Conservation (phyloP, 129 eudicot genomes). For the Erigeron canadensis region DNA sequence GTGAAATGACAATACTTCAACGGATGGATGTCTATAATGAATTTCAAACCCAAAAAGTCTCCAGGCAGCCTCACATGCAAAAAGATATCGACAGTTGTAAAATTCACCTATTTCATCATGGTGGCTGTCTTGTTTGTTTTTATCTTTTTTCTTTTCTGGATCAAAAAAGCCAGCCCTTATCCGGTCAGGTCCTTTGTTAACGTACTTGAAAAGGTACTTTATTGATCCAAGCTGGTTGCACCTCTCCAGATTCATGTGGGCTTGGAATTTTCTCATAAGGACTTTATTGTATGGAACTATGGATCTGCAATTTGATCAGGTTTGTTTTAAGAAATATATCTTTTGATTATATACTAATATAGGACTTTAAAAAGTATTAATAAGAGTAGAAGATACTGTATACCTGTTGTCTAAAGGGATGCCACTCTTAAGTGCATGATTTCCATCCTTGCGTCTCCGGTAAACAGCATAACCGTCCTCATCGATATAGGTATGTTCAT, state of each 20-base stretch:
- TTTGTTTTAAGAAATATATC: no score
- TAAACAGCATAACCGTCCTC: background rate
- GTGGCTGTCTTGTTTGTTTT: background rate
- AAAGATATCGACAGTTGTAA: background rate
- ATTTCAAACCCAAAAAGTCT: slow-evolving; percentile 3
- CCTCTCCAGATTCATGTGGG: background rate
- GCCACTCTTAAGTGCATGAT: background rate
- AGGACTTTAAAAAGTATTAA: no score
- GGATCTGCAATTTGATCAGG: background rate
- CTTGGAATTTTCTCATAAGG: background rate
- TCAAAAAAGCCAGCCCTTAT: background rate
- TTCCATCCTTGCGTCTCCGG: background rate
- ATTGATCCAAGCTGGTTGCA: background rate
- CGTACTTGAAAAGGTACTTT: background rate
- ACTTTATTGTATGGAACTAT: background rate
- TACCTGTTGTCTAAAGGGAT: background rate
- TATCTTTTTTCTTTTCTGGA: background rate
- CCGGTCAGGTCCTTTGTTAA: background rate
- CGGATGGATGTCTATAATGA: background rate
- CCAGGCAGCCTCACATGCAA: background rate
- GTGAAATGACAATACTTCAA: background rate
- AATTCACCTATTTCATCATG: background rate
- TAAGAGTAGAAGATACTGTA: background rate
- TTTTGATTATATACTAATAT: no score
- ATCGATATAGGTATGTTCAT: background rate